Evolutionary conservation across 257 asterid species (phyloP).

Genomic region (Vinca minor): DNA sequence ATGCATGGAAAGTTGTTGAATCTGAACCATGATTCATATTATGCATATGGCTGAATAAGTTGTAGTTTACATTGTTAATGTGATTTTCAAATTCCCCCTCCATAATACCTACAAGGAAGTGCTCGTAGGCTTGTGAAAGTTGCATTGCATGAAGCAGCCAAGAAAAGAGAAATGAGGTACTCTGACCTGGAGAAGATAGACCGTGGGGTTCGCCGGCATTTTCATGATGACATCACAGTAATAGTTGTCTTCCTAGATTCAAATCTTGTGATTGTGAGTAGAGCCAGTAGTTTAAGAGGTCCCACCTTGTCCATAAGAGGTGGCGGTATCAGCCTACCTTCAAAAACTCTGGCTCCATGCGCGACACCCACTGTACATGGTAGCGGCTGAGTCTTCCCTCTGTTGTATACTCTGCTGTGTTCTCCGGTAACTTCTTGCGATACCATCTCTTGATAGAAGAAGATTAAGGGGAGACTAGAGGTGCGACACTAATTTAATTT

Average conservation of each 20-base stretch:
- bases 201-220: slow-evolving; percentile 42
- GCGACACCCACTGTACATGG: slow-evolving; percentile 21
- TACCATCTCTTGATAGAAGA: slow-evolving; percentile 14
- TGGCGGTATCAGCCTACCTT: slow-evolving; percentile 28
- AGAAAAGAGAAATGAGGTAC: slow-evolving; percentile 51
- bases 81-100: not conserved
- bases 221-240: slow-evolving; percentile 46
- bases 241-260: slow-evolving; percentile 33
- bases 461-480: slow-evolving; percentile 21
- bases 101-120: slow-evolving; percentile 38
- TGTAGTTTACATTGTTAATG: not conserved
- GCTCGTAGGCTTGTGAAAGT: slow-evolving; percentile 41
- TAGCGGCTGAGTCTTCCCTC: slow-evolving; percentile 19
- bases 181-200: slow-evolving; percentile 45
- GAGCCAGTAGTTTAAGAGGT: slow-evolving; percentile 34
- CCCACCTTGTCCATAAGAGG: slow-evolving; percentile 34
- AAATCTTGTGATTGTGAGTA: slow-evolving; percentile 35
- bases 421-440: slow-evolving; percentile 22
- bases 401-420: slow-evolving; percentile 30
- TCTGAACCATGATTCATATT: not conserved
- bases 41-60: not conserved
- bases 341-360: slow-evolving; percentile 31
- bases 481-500: slow-evolving; percentile 29
- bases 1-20: not conserved
- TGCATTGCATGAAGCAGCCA: slow-evolving; percentile 48